Conservation (phyloP, 2,329 filamentous ascomycete genomes). For the Epichloe gansuensis region DNA sequence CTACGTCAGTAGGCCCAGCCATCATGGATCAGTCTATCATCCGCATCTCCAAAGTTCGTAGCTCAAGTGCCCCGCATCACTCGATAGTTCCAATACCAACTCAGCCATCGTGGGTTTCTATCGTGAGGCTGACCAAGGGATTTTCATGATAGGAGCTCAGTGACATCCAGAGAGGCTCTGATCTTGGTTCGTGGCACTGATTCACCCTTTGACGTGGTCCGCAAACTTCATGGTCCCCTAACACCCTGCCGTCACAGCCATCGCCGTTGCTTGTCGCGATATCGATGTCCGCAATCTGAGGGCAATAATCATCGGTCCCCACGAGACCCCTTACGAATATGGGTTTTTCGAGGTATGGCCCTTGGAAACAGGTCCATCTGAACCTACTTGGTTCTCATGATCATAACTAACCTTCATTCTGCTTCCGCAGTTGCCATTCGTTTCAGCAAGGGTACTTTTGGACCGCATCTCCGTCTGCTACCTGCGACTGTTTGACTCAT, state of each 20-base stretch:
- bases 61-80: conserved; percentile 9
- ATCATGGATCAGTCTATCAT: conserved; percentile 68
- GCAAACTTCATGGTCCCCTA: not conserved
- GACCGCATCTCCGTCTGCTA: not conserved
- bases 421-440: conserved; percentile 50
- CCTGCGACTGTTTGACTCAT: not conserved
- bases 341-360: conserved; percentile 80
- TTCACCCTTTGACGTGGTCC: conserved; percentile 4
- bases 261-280: conserved; percentile 80
- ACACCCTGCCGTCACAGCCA: conserved; percentile 36
- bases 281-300: conserved; percentile 78
- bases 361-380: not conserved
- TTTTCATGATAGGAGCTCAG: conserved; percentile 55
- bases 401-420: not conserved
- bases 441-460: conserved; percentile 54
- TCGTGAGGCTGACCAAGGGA: conserved; percentile 5
- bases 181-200: conserved; percentile 54
- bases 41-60: conserved; percentile 66
- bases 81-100: conserved; percentile 7
- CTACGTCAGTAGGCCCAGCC: conserved; percentile 6
- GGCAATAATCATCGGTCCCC: conserved; percentile 81
- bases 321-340: conserved; percentile 92
- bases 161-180: conserved; percentile 70
- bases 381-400: not conserved
- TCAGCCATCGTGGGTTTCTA: conserved; percentile 10